Evolutionary conservation across 768 basidiomycete species (phyloP).

Genomic region (Rhodotorula taiwanensis): DNA sequence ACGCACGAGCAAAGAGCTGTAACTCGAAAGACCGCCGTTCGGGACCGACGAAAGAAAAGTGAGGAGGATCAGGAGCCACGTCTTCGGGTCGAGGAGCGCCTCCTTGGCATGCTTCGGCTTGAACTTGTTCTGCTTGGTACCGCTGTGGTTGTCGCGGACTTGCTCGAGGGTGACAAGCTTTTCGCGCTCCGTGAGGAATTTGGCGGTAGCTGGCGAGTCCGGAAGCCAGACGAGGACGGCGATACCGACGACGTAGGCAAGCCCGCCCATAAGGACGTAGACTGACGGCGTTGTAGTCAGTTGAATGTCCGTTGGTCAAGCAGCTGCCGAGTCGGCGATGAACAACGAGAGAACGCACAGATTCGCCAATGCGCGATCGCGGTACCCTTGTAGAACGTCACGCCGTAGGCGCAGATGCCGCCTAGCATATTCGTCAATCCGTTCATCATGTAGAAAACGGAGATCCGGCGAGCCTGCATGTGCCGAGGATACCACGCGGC

Average conservation of each 20-base stretch:
- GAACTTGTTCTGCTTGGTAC: slow-evolving; percentile 51
- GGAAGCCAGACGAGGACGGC: slow-evolving; percentile 58
- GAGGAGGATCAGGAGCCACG: slow-evolving; percentile 59
- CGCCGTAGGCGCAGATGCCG: slow-evolving; percentile 57
- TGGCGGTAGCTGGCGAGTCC: slow-evolving; percentile 60
- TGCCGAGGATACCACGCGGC: slow-evolving; percentile 66
- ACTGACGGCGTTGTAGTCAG: neutral
- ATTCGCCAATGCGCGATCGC: slow-evolving; percentile 52
- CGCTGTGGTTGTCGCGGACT: slow-evolving; percentile 59
- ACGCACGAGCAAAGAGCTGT: neutral
- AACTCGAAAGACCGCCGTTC: slow-evolving; percentile 42
- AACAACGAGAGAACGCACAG: neutral
- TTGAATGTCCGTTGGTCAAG: neutral
- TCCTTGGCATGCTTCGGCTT: slow-evolving; percentile 58
- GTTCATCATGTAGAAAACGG: slow-evolving; percentile 57
- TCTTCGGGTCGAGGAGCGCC: slow-evolving; percentile 53
- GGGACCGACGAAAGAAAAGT: slow-evolving; percentile 49
- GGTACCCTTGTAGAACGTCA: slow-evolving; percentile 54
- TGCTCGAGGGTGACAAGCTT: slow-evolving; percentile 60
- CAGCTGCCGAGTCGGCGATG: neutral
- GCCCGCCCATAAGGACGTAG: slow-evolving; percentile 46
- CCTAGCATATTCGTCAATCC: slow-evolving; percentile 49
- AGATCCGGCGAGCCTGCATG: slow-evolving; percentile 58
- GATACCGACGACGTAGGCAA: slow-evolving; percentile 58
- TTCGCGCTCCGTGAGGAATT: slow-evolving; percentile 55